Conservation (phyloP, 352 stramenopile genomes). For the Globisporangium orthogonon region DNA sequence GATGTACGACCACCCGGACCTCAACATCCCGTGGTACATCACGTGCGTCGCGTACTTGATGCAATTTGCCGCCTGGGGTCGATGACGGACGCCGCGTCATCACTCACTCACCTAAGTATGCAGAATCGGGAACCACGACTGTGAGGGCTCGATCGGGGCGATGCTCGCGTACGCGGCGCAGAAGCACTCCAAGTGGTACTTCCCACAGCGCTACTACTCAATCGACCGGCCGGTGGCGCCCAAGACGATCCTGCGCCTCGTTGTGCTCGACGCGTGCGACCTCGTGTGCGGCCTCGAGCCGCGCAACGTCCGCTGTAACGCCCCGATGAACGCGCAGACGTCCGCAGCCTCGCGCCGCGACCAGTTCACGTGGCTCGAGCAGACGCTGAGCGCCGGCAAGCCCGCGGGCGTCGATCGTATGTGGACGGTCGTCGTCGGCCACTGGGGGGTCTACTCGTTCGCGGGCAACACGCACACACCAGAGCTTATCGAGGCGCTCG, state of each 20-base stretch:
- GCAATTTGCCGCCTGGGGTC: too few relatives aligned
- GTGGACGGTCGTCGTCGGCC: slow-evolving; percentile 82
- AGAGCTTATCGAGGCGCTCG: slow-evolving; percentile 65
- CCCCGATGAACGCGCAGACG: slow-evolving; percentile 73
- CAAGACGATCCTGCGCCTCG: slow-evolving; percentile 73
- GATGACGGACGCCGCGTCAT: too few relatives aligned
- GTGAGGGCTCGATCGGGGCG: slow-evolving; percentile 72
- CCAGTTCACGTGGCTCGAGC: slow-evolving; percentile 80
- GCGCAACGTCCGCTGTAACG: slow-evolving; percentile 69
- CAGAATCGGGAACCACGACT: slow-evolving; percentile 86
- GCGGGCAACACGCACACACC: slow-evolving; percentile 75
- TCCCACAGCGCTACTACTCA: slow-evolving; percentile 74
- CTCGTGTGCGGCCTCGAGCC: slow-evolving; percentile 79
- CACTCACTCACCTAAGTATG: neutral
- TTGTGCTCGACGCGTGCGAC: slow-evolving; percentile 78
- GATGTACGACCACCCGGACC: slow-evolving; percentile 63
- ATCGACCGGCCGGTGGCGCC: slow-evolving; percentile 70
- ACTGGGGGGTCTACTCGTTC: slow-evolving; percentile 84
- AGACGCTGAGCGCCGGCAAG: slow-evolving; percentile 47
- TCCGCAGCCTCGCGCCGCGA: slow-evolving; percentile 41
- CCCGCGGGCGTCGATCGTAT: slow-evolving; percentile 63
- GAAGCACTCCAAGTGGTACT: slow-evolving; percentile 71
- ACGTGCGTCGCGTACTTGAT: slow-evolving; percentile 33
- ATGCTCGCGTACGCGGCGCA: slow-evolving; percentile 76
- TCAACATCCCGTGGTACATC: slow-evolving; percentile 83